Percentiles rank a stretch among this genome's conserved stretches.
phyloP scores from a whole-genome alignment of 805 yeast genomes.

The Yarrowia bubula region DNA sequence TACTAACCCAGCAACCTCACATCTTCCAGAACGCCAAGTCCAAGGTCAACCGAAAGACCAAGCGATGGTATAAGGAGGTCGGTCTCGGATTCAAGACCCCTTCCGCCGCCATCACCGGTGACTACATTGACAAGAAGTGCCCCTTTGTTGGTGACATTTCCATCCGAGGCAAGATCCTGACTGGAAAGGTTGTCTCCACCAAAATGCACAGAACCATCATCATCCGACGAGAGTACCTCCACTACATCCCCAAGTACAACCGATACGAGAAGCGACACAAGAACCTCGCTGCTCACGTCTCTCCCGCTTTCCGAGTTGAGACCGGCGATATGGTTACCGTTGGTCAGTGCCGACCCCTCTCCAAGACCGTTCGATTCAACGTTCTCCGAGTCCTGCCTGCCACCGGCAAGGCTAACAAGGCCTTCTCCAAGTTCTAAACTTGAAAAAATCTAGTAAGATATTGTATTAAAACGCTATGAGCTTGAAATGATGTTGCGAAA shows the following conservation, averaged over 20 bases:
- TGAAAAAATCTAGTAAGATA: conserved; percentile 26
- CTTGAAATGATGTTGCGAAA: not conserved
- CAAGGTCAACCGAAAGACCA: conserved; percentile 96
- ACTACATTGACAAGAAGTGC: conserved; percentile 99
- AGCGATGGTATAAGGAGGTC: conserved; percentile 99
- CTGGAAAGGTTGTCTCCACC: conserved; percentile 99
- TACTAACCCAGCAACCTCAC: conserved; percentile 85
- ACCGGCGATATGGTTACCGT: conserved; percentile 99
- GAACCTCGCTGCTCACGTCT: conserved; percentile 99
- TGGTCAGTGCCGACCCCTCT: conserved; percentile 99
- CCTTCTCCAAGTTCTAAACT: conserved; percentile 91
- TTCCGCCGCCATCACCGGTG: conserved; percentile 95
- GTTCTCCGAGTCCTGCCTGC: conserved; percentile 93
- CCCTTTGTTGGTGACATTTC: conserved; percentile 97
- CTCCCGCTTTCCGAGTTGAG: conserved; percentile 99
- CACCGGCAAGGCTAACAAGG: conserved; percentile 80
- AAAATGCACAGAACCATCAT: conserved; percentile 99
- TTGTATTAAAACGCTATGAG: conserved; percentile 17
- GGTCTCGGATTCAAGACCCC: conserved; percentile 99
- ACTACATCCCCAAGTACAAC: conserved; percentile 99
- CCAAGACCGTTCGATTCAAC: conserved; percentile 99
- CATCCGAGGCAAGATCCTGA: conserved; percentile 98
- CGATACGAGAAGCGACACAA: conserved; percentile 99
- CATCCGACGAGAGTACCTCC: conserved; percentile 99
- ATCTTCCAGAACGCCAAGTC: conserved; percentile 99